Evolutionary conservation across 2,329 filamentous ascomycete genomes (phyloP), one percentile per base, ranked within the genome.

Genomic region (Colletotrichum lupini): DNA sequence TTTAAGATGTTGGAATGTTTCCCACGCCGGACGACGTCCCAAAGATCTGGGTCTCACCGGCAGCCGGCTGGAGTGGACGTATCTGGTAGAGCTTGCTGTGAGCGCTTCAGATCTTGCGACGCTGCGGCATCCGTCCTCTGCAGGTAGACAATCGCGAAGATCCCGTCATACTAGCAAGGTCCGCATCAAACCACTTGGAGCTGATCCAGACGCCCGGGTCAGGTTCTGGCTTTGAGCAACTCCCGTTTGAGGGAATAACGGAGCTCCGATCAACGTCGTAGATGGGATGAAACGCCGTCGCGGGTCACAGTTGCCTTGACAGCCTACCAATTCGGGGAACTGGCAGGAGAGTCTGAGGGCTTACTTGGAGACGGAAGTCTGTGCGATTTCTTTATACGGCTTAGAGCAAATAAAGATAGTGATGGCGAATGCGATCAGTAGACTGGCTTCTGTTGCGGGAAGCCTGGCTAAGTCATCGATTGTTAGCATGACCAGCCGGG

Each of bases 61-160:
- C 46, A 26, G 14, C 57, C 26, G 60, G n/a, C 14, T 19, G 14
- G 35, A 68, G 4, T 30, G 9, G 42, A 62, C 19, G 14, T 32
- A 61, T 30, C 24, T n/a, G 68, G 57, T 52, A 68, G 49, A 58
- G 64, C 64, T 62, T 62, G 68, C 64, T 68, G 32, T 42, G 24
- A 3, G 42, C 35, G 28, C 63, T 37, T 57, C 64, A 24, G 32
- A 57, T n/a, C 14, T 49, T 68, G 56, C 24, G 12, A 56, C 57
- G 30, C 49, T 32, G 55, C 26, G 11, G 16, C 22, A 12, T 37
- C 32, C n/a, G 52, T n/a, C 11, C 16, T 11, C n/a, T 14, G 19
- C 42, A 11, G 6, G 28, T 19, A 19, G 11, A 12, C 37, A 24
- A 28, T 22, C 6, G 28, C n/a, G 22, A 26, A 22, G 30, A 42